Evolutionary conservation across 2,329 filamentous ascomycete genomes (phyloP), one percentile per base, ranked within the genome.

Genomic region (Ophiostoma himal-ulmi): DNA sequence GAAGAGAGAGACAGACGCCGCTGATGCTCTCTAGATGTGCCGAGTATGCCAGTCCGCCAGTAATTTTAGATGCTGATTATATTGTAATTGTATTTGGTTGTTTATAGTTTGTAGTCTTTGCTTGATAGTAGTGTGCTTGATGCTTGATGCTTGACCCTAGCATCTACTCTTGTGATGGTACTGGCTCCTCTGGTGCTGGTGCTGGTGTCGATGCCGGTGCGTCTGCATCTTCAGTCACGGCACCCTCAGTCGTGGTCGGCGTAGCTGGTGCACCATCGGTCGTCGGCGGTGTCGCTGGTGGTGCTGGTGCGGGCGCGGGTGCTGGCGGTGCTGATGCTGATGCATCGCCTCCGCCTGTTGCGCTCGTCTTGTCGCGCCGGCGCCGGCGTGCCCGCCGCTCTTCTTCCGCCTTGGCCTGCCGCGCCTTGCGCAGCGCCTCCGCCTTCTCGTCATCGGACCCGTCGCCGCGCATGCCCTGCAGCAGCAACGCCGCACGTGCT

Each of bases 381-480:
- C 91, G 81, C 75, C 92, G 82, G 60, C 92, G 82, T 73, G 86
- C 83, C 71, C 88, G 85, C 69, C 92, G 83, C 79, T 96, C 92
- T 73, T 92, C 91, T 75, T 95, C 92, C 1, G 92, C 91, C 72
- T 88, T 92, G 77, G 94, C 90, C 76, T 91, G 81, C 75, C 84
- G 78, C 73, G 82, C 80, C 78, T 82, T 85, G 70, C 93, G 82
- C 70, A 92, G 83, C 72, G 82, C 87, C 75, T 89, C 85, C 71
- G 88, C 80, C 80, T 84, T 81, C 77, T 87, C 82, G 26, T 81
- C 81, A 48, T 83, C 81, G 3, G 84, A 85, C 22, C 89, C 86
- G 60, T 86, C 85, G 36, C 86, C 84, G 71, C 93, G 87, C 79
- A 97, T 89, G 65, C 93, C 93, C 77, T 96, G 91, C 39, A 98